Conservation (phyloP, 1,284 basidiomycete species). For the Tylopilus sp. region DNA sequence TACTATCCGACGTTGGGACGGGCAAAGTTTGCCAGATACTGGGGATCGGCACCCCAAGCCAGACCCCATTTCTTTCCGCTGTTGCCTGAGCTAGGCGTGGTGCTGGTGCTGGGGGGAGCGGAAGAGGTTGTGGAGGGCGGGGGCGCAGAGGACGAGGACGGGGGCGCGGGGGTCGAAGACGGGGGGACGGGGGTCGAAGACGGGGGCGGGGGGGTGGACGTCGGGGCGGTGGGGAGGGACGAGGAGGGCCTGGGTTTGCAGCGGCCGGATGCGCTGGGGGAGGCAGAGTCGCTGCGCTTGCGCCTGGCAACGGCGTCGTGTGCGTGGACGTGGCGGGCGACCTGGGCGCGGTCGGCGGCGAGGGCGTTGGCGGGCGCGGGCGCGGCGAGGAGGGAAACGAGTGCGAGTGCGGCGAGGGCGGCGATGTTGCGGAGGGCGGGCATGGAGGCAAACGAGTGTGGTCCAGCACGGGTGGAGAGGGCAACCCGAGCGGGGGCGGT, state of each 20-base stretch:
- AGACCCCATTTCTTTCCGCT: slow-evolving; percentile 39
- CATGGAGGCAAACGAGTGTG: slow-evolving; percentile 42
- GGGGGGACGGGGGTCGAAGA: neutral
- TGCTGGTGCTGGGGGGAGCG: slow-evolving; percentile 14
- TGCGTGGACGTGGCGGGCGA: slow-evolving; percentile 38
- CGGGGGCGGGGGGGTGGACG: neutral
- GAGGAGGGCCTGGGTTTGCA: slow-evolving; percentile 56
- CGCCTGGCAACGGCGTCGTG: slow-evolving; percentile 51
- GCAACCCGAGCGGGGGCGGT: too few species aligned
- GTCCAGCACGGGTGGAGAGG: slow-evolving; percentile 9
- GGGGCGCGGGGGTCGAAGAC: neutral
- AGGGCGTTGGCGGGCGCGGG: slow-evolving; percentile 52
- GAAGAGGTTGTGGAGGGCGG: slow-evolving; percentile 14
- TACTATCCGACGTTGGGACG: slow-evolving; percentile 30
- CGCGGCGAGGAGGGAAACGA: slow-evolving; percentile 53
- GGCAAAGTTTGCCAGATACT: slow-evolving; percentile 28
- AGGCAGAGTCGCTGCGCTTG: slow-evolving; percentile 43
- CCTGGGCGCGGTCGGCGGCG: slow-evolving; percentile 42
- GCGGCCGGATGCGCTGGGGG: slow-evolving; percentile 33
- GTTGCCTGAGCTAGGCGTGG: neutral
- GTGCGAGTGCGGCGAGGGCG: slow-evolving; percentile 54
- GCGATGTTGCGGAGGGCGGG: slow-evolving; percentile 51
- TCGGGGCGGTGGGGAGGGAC: neutral
- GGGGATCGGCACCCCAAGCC: slow-evolving; percentile 42
- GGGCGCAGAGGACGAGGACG: neutral